Evolutionary conservation across 257 asterid genomes (phyloP).

Genomic region (Gentiana macrophylla): DNA sequence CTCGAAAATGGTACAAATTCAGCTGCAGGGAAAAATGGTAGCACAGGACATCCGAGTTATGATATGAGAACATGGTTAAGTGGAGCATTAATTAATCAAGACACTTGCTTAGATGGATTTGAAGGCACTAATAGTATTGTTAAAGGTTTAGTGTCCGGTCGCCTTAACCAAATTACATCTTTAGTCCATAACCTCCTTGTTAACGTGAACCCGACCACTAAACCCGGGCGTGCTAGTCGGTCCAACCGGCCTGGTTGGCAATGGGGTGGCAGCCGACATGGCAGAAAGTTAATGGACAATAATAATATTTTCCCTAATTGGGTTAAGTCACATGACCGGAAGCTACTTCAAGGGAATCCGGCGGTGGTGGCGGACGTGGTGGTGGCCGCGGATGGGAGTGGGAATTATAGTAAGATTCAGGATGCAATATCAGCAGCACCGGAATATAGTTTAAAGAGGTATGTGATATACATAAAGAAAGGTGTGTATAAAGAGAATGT

Average conservation of each 20-base stretch:
- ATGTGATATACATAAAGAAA: conserved; percentile 39
- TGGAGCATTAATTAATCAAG: conserved; percentile 42
- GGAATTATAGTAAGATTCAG: conserved; percentile 26
- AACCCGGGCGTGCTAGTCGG: conserved; percentile 1
- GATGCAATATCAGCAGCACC: conserved; percentile 46
- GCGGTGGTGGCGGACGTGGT: conserved; percentile 22
- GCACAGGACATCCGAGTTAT: conserved; percentile 31
- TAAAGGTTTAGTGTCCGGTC: conserved; percentile 12
- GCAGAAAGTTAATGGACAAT: conserved; percentile 24
- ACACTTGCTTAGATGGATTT: conserved; percentile 47
- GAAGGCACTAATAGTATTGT: conserved; percentile 24
- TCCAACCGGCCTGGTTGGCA: conserved; percentile 9
- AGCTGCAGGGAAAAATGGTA: conserved; percentile 24
- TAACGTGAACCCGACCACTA: conserved; percentile 13
- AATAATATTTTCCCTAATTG: conserved; percentile 33
- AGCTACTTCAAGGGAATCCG: conserved; percentile 24
- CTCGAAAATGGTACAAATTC: too few species aligned
- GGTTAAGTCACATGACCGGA: conserved; percentile 29
- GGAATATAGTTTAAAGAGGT: conserved; percentile 16
- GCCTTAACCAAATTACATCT: conserved; percentile 26
- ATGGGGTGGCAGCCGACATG: background rate
- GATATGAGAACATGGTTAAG: conserved; percentile 54
- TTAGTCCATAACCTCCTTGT: conserved; percentile 20
- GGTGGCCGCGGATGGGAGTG: conserved; percentile 50
- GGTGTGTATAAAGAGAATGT: conserved; percentile 58